phyloP scores from a whole-genome alignment of 371 early-diverging fungal species.

The Gilbertella persicaria region DNA sequence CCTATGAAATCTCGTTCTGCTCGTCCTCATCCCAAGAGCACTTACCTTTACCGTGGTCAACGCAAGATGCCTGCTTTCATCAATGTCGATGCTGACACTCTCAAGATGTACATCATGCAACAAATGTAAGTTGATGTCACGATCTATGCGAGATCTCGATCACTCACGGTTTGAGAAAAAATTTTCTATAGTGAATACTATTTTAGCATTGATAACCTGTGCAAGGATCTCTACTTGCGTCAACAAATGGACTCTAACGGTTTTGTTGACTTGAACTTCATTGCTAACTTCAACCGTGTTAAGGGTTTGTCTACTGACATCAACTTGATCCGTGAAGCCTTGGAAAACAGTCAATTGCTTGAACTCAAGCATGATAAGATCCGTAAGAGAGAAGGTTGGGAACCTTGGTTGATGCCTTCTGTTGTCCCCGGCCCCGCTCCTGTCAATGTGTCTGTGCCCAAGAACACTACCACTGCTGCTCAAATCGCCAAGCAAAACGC shows the following conservation, averaged over 20 bases:
- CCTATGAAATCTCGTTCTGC: conserved; percentile 8
- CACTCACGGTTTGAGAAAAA: background rate
- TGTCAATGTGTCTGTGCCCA: conserved; percentile 16
- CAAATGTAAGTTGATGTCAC: conserved; percentile 51
- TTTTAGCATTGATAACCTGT: conserved; percentile 93
- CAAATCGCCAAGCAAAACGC: conserved; percentile 31
- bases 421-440: conserved; percentile 25
- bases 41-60: conserved; percentile 28
- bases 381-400: conserved; percentile 77
- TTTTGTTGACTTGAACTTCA: conserved; percentile 69
- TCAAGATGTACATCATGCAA: conserved; percentile 60
- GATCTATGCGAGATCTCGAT: background rate
- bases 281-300: conserved; percentile 89
- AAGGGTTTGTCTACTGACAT: conserved; percentile 69
- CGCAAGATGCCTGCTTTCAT: conserved; percentile 46
- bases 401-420: conserved; percentile 68
- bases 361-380: conserved; percentile 66
- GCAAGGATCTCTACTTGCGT: conserved; percentile 92
- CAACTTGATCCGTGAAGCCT: conserved; percentile 60
- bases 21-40: conserved; percentile 14
- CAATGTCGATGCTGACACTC: conserved; percentile 52
- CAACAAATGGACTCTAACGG: conserved; percentile 85
- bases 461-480: conserved; percentile 28
- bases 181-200: conserved; percentile 73
- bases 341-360: conserved; percentile 53